Conservation (phyloP, 495 filamentous ascomycete species). For the Parathielavia hyrcaniae region DNA sequence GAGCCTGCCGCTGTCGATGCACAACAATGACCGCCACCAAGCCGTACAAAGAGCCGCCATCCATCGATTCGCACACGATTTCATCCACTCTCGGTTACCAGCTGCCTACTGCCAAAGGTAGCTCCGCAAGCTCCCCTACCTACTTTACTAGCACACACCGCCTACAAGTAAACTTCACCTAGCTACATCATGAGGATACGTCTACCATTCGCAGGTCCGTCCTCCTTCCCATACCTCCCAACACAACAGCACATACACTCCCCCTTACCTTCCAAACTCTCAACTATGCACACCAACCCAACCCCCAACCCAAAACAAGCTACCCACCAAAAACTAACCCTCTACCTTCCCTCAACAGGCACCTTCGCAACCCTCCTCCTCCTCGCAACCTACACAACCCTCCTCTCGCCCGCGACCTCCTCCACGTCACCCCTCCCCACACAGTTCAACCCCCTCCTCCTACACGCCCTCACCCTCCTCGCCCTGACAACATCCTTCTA, state of each 20-base stretch:
- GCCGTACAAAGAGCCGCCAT: neutral
- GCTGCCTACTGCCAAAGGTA: neutral
- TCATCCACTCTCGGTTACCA: neutral
- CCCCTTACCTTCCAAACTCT: slow-evolving; percentile 8
- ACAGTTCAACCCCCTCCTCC: slow-evolving; percentile 79
- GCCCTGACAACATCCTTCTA: slow-evolving; percentile 82
- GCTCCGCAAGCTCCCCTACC: too few relatives aligned
- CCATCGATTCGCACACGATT: neutral
- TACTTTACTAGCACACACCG: neutral
- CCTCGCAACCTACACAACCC: slow-evolving; percentile 69
- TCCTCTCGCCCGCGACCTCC: slow-evolving; percentile 44
- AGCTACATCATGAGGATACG: slow-evolving; percentile 57
- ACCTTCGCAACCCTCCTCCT: slow-evolving; percentile 73
- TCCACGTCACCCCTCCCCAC: slow-evolving; percentile 6
- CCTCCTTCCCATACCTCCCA: neutral
- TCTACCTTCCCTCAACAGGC: slow-evolving; percentile 40
- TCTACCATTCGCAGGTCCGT: slow-evolving; percentile 65
- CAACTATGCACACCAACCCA: neutral
- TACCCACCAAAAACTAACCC: neutral
- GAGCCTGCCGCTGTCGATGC: neutral
- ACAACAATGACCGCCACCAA: neutral
- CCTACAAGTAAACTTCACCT: neutral
- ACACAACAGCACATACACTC: neutral
- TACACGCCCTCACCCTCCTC: slow-evolving; percentile 89
- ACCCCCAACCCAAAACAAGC: neutral